phyloP scores from a whole-genome alignment of 2,329 filamentous ascomycete genomes.

The Gnomoniopsis sp. region DNA sequence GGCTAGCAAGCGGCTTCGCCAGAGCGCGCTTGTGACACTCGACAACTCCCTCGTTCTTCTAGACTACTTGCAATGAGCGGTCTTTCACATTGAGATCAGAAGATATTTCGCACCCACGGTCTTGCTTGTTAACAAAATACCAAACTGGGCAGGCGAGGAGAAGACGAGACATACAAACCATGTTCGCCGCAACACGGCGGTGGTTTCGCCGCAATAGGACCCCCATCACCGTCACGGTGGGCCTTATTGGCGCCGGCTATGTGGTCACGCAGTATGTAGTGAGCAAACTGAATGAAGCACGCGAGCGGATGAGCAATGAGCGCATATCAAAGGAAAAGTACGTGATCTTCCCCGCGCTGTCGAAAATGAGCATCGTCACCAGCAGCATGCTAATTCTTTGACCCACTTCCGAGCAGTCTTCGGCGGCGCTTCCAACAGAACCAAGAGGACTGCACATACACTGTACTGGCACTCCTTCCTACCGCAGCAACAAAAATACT shows the following conservation, averaged over 20 bases:
- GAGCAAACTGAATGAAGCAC: slow-evolving; percentile 85
- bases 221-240: slow-evolving; percentile 81
- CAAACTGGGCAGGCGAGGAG: too few species aligned
- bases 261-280: slow-evolving; percentile 90
- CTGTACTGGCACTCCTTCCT: slow-evolving; percentile 90
- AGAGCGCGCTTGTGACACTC: too few species aligned
- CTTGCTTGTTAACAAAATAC: too few species aligned
- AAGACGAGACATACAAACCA: slow-evolving; percentile 27
- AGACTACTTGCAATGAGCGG: too few species aligned
- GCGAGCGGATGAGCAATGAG: slow-evolving; percentile 95
- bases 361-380: not conserved
- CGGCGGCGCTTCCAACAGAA: slow-evolving; percentile 97
- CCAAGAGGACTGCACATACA: slow-evolving; percentile 97
- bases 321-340: slow-evolving; percentile 97
- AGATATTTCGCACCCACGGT: too few species aligned
- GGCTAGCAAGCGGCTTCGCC: too few species aligned
- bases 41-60: too few species aligned
- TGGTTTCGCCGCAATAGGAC: slow-evolving; percentile 93
- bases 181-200: slow-evolving; percentile 72
- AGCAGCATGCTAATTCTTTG: not conserved
- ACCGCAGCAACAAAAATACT: slow-evolving; percentile 88
- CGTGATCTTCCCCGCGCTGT: slow-evolving; percentile 23
- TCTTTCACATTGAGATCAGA: too few species aligned
- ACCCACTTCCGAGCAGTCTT: slow-evolving; percentile 55
- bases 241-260: slow-evolving; percentile 86